phyloP scores from a whole-genome alignment of 2,329 filamentous ascomycete genomes.

The Aureobasidium melanogenum region DNA sequence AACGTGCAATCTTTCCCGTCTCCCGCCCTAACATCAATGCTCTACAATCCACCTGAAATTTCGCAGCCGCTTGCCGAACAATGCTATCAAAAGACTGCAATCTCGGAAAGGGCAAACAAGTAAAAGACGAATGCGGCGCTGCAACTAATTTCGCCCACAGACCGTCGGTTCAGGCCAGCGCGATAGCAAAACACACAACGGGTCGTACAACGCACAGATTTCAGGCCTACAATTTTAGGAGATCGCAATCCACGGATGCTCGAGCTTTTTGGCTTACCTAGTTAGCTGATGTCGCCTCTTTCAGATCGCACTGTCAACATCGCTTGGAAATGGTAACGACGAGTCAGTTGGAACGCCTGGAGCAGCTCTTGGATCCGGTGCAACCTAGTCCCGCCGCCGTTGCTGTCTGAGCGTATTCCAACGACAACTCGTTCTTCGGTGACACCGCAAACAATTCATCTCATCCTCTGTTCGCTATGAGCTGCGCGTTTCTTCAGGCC shows the following conservation, averaged over 20 bases:
- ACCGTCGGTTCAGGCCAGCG: background rate
- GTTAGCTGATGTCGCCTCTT: background rate
- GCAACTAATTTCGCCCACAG: background rate
- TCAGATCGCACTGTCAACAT: slow-evolving; percentile 2
- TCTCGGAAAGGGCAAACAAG: background rate
- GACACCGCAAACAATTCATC: background rate
- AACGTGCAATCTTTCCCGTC: background rate
- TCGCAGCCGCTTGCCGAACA: background rate
- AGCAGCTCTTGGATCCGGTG: background rate
- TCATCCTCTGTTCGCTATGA: background rate
- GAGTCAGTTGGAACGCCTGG: slow-evolving; percentile 7
- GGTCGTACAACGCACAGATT: background rate
- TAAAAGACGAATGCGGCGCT: background rate
- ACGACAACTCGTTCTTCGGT: background rate
- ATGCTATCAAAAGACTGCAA: background rate
- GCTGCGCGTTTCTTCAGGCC: background rate
- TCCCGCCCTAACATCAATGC: background rate
- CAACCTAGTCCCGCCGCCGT: background rate
- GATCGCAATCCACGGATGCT: background rate
- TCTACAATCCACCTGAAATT: background rate
- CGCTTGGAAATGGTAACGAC: background rate
- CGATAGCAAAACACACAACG: background rate
- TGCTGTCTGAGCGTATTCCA: slow-evolving; percentile 1
- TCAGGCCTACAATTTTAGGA: background rate
- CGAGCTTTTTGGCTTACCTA: background rate